These are phyloP conservation scores for Chaetomiaceae sp. DNA, from an alignment of 2,329 filamentous ascomycete genomes.

Conservation along the genomic window DNA sequence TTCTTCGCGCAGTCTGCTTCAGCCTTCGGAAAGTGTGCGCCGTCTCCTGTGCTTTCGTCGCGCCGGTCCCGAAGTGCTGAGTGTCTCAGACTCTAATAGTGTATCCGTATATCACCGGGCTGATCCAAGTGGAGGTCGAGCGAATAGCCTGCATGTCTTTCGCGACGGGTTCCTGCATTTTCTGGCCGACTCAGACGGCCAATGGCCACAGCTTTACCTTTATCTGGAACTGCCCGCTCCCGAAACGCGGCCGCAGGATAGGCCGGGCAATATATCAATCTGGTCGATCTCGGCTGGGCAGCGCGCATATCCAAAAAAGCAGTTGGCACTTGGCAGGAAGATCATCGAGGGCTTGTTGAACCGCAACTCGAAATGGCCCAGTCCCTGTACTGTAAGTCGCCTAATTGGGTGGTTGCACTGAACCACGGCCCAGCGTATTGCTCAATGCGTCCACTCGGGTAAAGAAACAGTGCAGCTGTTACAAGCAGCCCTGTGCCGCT, in stretches of 20 bases:
- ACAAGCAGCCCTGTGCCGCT: conserved; percentile 1
- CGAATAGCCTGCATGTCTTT: too few relatives aligned
- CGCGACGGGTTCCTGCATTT: background rate
- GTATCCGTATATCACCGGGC: too few relatives aligned
- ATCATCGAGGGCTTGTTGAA: background rate
- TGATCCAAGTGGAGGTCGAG: too few relatives aligned
- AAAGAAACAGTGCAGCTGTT: conserved; percentile 1
- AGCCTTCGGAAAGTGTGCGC: too few relatives aligned
- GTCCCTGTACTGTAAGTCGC: background rate
- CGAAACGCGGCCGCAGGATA: background rate
- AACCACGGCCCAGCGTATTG: conserved; percentile 1
- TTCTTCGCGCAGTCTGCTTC: too few relatives aligned
- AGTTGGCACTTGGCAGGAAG: too few relatives aligned
- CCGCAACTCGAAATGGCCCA: background rate
- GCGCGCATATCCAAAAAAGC: background rate
- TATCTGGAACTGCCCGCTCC: conserved; percentile 1
- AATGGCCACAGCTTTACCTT: background rate
- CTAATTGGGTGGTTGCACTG: conserved; percentile 10
- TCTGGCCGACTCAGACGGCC: background rate
- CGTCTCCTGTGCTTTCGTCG: background rate
- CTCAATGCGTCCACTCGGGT: conserved; percentile 3
- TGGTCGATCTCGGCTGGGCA: background rate
- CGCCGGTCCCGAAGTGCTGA: too few relatives aligned
- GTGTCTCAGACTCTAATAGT: too few relatives aligned
- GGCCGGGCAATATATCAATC: background rate